phyloP scores from a whole-genome alignment of 306 rosid species.

The Prunus davidiana region DNA sequence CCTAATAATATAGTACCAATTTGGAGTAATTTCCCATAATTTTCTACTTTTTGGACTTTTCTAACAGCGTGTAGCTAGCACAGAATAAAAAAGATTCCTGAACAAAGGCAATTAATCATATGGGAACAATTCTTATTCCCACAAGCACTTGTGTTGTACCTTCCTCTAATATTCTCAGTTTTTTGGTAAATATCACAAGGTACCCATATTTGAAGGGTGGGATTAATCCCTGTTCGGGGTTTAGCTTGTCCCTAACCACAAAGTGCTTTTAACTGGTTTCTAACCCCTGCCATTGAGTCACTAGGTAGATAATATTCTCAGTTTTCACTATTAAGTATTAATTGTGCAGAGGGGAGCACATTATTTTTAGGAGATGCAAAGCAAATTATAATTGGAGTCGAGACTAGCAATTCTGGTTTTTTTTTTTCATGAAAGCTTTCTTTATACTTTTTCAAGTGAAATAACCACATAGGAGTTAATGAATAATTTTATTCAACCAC shows the following conservation, averaged over 20 bases:
- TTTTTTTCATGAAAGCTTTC: too few relatives aligned
- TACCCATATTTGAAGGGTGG: too few relatives aligned
- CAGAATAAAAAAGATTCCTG: not conserved
- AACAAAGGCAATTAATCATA: not conserved
- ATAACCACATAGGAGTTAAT: not conserved
- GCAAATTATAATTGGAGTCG: not conserved
- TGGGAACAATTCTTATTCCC: not conserved
- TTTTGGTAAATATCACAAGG: not conserved
- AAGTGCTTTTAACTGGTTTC: too few relatives aligned
- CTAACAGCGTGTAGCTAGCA: not conserved
- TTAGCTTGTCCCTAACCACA: too few relatives aligned
- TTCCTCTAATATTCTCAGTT: not conserved
- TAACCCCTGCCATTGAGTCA: fast-evolving
- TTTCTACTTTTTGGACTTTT: not conserved
- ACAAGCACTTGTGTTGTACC: not conserved
- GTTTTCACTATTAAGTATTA: too few relatives aligned
- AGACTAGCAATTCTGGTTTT: not conserved
- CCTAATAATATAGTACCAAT: not conserved
- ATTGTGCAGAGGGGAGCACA: not conserved
- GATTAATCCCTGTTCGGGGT: too few relatives aligned
- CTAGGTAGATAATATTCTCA: too few relatives aligned
- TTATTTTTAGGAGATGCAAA: not conserved
- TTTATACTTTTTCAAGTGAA: not conserved
- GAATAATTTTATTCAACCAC: not conserved
- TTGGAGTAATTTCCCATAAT: not conserved